A percentile compares a stretch with the other conserved stretches of the same genome.
phyloP scores from a whole-genome alignment of 768 basidiomycete species.

The Antrodiella citrinella region DNA sequence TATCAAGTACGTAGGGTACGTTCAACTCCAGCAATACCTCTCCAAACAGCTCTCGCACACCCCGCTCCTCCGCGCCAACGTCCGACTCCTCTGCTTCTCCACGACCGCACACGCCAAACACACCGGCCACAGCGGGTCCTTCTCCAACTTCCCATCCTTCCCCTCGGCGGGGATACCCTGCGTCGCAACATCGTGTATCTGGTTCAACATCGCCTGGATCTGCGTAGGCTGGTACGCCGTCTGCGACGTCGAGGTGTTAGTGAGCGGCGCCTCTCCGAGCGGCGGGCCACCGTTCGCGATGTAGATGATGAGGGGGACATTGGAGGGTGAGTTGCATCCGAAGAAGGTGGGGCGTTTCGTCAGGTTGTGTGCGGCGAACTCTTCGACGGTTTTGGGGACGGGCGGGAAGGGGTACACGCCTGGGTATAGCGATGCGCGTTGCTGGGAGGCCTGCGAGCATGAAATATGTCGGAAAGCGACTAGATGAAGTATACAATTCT shows the following conservation, averaged over 20 bases:
- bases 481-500: background rate
- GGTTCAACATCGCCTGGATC: conserved; percentile 36
- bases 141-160: conserved; percentile 15
- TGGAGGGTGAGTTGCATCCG: conserved; percentile 53
- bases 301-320: conserved; percentile 46
- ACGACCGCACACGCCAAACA: conserved; percentile 67
- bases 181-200: conserved; percentile 35
- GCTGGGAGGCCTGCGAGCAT: conserved; percentile 32
- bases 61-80: conserved; percentile 9
- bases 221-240: conserved; percentile 28
- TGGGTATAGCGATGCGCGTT: conserved; percentile 30
- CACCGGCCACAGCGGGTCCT: conserved; percentile 45
- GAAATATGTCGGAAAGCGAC: no score
- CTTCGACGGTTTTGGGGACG: conserved; percentile 41
- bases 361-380: conserved; percentile 52
- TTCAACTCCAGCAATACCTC: conserved; percentile 24
- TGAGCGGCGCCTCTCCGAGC: conserved; percentile 28
- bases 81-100: conserved; percentile 26
- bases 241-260: conserved; percentile 36
- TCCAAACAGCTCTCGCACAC: conserved; percentile 21
- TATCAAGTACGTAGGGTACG: background rate
- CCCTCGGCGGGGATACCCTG: conserved; percentile 31
- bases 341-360: conserved; percentile 71
- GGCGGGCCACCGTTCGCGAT: conserved; percentile 47
- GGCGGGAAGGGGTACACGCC: conserved; percentile 42